These are phyloP conservation scores for Amanita pallidorosea DNA, from an alignment of 768 basidiomycete species.

Conservation along the genomic window DNA sequence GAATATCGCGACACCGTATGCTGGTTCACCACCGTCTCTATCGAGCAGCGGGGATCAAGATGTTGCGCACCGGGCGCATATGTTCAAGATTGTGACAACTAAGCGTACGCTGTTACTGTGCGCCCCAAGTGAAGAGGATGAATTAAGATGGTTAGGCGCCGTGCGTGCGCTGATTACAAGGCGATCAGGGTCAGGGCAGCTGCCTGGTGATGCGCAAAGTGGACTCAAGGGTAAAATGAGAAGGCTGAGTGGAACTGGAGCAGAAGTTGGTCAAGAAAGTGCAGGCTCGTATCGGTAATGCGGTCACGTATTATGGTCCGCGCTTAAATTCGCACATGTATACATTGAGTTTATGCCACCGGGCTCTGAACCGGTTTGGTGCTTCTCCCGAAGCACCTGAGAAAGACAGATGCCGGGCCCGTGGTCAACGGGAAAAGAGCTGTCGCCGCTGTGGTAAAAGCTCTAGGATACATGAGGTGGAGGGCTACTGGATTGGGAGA, in stretches of 20 bases:
- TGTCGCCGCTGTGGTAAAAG: no score
- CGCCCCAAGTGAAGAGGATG: slow-evolving; percentile 94
- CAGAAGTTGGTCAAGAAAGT: background rate
- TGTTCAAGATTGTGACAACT: slow-evolving; percentile 95
- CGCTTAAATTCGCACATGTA: background rate
- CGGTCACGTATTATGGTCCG: no score
- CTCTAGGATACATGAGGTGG: background rate
- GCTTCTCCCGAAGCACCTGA: background rate
- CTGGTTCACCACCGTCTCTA: slow-evolving; percentile 23
- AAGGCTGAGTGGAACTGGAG: slow-evolving; percentile 32
- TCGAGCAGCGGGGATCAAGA: slow-evolving; percentile 27
- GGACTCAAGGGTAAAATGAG: slow-evolving; percentile 37
- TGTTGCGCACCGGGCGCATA: slow-evolving; percentile 39
- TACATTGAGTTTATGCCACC: background rate
- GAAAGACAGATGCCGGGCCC: background rate
- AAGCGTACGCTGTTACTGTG: slow-evolving; percentile 83
- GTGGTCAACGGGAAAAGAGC: background rate
- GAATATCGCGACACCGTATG: slow-evolving; percentile 26
- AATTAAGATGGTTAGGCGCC: slow-evolving; percentile 96
- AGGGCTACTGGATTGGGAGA: background rate
- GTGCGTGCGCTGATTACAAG: slow-evolving; percentile 84
- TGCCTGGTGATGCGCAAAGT: slow-evolving; percentile 31
- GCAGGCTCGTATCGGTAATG: background rate
- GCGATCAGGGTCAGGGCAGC: slow-evolving; percentile 39
- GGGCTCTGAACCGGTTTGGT: background rate